Base-by-base conservation (phyloP, 2,329 filamentous ascomycete species). In the Fusarium clavum region DNA sequence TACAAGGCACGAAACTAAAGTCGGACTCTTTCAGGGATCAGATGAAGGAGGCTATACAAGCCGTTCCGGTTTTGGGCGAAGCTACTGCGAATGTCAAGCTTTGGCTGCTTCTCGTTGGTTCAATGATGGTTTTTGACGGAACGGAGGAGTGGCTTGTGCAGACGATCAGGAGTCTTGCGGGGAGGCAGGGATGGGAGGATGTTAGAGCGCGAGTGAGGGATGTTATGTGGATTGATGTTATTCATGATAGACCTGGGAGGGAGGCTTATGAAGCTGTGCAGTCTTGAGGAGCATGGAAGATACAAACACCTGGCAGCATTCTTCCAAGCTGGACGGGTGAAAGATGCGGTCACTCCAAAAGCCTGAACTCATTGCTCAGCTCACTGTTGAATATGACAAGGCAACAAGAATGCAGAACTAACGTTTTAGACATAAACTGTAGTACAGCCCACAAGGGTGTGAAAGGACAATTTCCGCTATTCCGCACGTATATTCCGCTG, bases 221-320 rank as follows among this genome's bases (percentile, higher is more conserved):
- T 6, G 29, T 77, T 22, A 71, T 78, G 67, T 77, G 76, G 76
- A 69, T 77, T 49, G 63, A 76, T 24, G 18, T 58, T 11, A 53
- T 75, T 1, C 76, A 78, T 32, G 73, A 77, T n/a, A 8, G 12
- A 0, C 38, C 62, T 10, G 76, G 76, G 5, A 24, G 51, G 1
- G 27, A 49, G 30, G 58, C 51, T 3, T 70, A 64, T 51, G 43
- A 64, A 18, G 54, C 40, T 14, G 14, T 46, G 5, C 46, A 51
- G 24, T 2, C 11, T 41, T 32, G 24, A 14, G 27, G 22, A 24
- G n/a, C 14, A 32, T 24, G 41, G 22, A 16, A 18, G 20, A 44
- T 7, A 24, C 22, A 24, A 44, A 24, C 20, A 10, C 41, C 11
- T 32, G 7, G 14, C 14, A 32, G 30, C 30, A 32, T 32, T 32